A percentile compares a stretch with the other conserved stretches of the same genome.
Conservation (phyloP, 352 stramenopile genomes). For the Globisporangium spinosum region DNA sequence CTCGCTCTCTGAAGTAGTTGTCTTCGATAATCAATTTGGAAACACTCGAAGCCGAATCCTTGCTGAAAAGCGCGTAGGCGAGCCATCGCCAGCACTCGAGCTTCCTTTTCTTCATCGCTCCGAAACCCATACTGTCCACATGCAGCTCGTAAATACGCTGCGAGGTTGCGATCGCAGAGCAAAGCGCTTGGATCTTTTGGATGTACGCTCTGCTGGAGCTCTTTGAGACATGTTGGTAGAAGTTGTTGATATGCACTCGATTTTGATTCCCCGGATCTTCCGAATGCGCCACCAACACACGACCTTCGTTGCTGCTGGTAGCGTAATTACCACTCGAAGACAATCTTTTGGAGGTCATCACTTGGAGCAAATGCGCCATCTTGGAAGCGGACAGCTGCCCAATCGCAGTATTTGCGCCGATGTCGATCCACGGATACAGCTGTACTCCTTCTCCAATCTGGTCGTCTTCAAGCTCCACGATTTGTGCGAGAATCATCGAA, state of each 20-base stretch:
- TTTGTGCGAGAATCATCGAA: slow-evolving; percentile 2
- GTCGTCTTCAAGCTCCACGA: slow-evolving; percentile 1
- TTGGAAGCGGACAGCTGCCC: neutral
- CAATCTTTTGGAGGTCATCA: neutral
- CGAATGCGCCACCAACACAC: neutral
- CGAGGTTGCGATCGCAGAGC: neutral
- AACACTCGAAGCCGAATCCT: slow-evolving; percentile 8
- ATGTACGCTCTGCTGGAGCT: slow-evolving; percentile 1
- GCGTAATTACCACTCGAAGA: neutral
- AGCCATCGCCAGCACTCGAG: slow-evolving; percentile 16
- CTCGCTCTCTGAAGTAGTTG: neutral
- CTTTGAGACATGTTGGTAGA: neutral
- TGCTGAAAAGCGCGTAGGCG: slow-evolving; percentile 14
- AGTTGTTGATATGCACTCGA: neutral
- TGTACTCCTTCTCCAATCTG: neutral
- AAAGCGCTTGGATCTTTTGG: slow-evolving; percentile 9
- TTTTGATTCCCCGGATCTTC: neutral
- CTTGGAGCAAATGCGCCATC: neutral
- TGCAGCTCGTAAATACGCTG: slow-evolving; percentile 1
- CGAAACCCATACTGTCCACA: neutral
- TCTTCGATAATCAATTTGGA: slow-evolving; percentile 14
- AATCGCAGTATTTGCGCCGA: neutral
- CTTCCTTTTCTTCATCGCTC: neutral
- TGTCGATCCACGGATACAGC: slow-evolving; percentile 4
- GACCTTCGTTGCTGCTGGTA: neutral